phyloP scores from a whole-genome alignment of 164 flowering plant genomes.

The Kingdonia uniflora region DNA sequence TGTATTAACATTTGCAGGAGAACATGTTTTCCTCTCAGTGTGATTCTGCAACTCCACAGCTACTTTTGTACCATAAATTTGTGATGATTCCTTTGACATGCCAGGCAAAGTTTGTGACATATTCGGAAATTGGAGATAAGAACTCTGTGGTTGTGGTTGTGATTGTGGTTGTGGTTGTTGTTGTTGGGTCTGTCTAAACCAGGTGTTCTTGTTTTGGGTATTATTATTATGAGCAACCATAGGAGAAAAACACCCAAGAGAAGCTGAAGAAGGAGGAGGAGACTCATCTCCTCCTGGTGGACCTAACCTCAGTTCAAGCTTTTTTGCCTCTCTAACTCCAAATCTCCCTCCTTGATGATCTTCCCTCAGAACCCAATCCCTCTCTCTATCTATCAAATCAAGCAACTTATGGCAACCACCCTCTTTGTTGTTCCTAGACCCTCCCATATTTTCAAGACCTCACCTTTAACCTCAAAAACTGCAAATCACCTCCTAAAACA shows the following conservation, averaged over 20 bases:
- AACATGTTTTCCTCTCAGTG: slow-evolving; percentile 38
- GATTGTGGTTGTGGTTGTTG: slow-evolving; percentile 6
- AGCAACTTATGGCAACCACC: slow-evolving; percentile 29
- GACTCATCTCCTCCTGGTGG: slow-evolving; percentile 62
- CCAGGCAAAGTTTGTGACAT: slow-evolving; percentile 23
- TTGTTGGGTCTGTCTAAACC: slow-evolving; percentile 13
- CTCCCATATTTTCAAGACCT: slow-evolving; percentile 21
- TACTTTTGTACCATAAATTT: slow-evolving; percentile 32
- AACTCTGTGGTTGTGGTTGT: slow-evolving; percentile 4
- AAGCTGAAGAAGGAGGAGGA: not conserved
- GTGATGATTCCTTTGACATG: slow-evolving; percentile 40
- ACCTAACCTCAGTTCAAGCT: slow-evolving; percentile 78
- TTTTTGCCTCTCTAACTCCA: slow-evolving; percentile 43
- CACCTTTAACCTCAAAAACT: not conserved
- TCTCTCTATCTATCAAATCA: slow-evolving; percentile 42
- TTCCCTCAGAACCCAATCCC: slow-evolving; percentile 31
- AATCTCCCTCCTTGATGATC: slow-evolving; percentile 15
- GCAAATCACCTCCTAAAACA: not conserved
- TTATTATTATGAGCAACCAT: not conserved
- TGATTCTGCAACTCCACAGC: slow-evolving; percentile 32
- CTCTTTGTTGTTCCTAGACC: slow-evolving; percentile 27
- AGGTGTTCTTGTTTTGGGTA: slow-evolving; percentile 2
- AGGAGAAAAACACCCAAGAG: not conserved
- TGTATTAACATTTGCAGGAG: slow-evolving; percentile 27
- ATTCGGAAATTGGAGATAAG: slow-evolving; percentile 24